A percentile compares a stretch with the other conserved stretches of the same genome.
These are phyloP conservation scores for Trichocladium antarcticum DNA, from an alignment of 495 filamentous ascomycete genomes.

Conservation along the genomic window DNA sequence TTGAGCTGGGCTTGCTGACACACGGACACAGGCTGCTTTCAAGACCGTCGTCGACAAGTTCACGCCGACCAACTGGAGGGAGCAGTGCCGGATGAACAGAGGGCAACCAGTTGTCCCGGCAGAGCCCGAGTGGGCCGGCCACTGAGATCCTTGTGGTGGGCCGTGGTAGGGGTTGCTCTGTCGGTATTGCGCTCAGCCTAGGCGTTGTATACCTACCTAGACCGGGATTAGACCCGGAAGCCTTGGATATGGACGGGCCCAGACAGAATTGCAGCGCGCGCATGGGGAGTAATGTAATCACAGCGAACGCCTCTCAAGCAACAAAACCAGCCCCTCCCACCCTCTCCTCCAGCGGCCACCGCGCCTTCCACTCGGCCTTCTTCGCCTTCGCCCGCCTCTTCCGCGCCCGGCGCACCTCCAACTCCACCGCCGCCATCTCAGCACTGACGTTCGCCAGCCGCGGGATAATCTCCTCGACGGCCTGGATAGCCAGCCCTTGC, in stretches of 20 bases:
- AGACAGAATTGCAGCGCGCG: no score
- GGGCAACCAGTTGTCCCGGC: slow-evolving; percentile 44
- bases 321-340: neutral
- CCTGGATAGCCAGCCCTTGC: slow-evolving; percentile 38
- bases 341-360: slow-evolving; percentile 4
- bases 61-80: slow-evolving; percentile 69
- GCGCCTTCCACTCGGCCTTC: slow-evolving; percentile 17
- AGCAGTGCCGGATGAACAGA: slow-evolving; percentile 58
- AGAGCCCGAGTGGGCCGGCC: slow-evolving; percentile 45
- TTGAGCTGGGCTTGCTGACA: slow-evolving; percentile 1
- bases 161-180: no score
- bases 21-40: slow-evolving; percentile 59
- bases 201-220: no score
- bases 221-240: no score
- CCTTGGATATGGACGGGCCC: no score
- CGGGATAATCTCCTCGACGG: slow-evolving; percentile 38
- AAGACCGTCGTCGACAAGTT: slow-evolving; percentile 85
- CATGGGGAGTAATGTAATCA: no score
- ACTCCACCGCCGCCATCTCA: slow-evolving; percentile 41
- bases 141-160: slow-evolving; percentile 20
- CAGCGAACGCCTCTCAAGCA: no score
- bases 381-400: slow-evolving; percentile 40
- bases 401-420: slow-evolving; percentile 39
- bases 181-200: no score
- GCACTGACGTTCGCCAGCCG: slow-evolving; percentile 32